A percentile compares a stretch with the other conserved stretches of the same genome.
Evolutionary conservation across 192 early-diverging fungal genomes (phyloP).

Genomic region (Coemansia sp.): DNA sequence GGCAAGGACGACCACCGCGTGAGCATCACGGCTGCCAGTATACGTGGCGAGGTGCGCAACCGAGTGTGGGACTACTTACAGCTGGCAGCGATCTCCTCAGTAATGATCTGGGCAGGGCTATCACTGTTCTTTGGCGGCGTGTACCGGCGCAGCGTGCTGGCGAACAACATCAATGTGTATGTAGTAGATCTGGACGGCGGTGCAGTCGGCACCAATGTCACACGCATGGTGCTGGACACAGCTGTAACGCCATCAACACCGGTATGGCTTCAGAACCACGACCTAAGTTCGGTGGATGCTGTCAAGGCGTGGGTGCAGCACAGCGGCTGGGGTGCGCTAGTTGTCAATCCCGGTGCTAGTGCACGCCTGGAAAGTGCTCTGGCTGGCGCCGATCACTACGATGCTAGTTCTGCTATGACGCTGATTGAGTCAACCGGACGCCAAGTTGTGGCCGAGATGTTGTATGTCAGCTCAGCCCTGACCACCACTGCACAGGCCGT

Average conservation of each 20-base stretch:
- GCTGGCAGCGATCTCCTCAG: conserved; percentile 15
- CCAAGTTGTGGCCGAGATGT: conserved; percentile 25
- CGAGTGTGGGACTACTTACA: conserved; percentile 24
- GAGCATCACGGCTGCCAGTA: conserved; percentile 9
- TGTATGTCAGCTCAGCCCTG: conserved; percentile 24
- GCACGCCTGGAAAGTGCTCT: conserved; percentile 21
- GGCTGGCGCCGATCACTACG: conserved; percentile 17
- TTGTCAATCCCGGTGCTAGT: conserved; percentile 37
- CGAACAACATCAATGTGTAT: conserved; percentile 34
- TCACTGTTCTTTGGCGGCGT: conserved; percentile 40
- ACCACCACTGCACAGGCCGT: conserved; percentile 10
- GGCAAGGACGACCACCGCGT: conserved; percentile 35
- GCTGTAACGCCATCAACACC: conserved; percentile 14
- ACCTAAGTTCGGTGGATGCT: conserved; percentile 8
- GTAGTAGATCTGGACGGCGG: conserved; percentile 47
- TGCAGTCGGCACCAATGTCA: conserved; percentile 28
- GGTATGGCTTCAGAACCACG: conserved; percentile 14
- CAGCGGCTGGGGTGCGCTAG: conserved; percentile 28
- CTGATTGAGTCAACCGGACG: conserved; percentile 26
- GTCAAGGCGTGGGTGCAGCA: conserved; percentile 24
- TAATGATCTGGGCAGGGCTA: conserved; percentile 43
- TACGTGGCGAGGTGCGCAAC: conserved; percentile 21
- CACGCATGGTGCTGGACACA: conserved; percentile 26
- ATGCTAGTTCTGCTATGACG: conserved; percentile 27
- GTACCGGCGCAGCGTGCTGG: conserved; percentile 28